Conservation (phyloP, 805 yeast genomes). For the Schizosaccharomyces pombe region DNA sequence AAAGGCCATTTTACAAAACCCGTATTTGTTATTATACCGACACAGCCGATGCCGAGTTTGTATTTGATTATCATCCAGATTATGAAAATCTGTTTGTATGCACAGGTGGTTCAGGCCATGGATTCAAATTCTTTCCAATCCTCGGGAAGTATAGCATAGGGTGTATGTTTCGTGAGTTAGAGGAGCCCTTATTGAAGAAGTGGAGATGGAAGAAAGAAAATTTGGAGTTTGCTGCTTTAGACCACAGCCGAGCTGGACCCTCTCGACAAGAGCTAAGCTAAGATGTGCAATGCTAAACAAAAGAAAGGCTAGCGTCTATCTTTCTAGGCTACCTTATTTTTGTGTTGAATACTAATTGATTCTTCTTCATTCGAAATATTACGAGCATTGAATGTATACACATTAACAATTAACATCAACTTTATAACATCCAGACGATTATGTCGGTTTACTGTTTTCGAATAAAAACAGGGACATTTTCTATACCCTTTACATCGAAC, state of each 20-base stretch:
- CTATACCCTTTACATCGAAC: no score
- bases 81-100: constrained; percentile 12
- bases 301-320: no score
- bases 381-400: no score
- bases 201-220: background rate
- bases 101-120: constrained; percentile 18
- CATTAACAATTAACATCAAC: no score
- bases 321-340: no score
- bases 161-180: constrained; percentile 13
- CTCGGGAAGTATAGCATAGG: constrained; percentile 14
- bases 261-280: background rate
- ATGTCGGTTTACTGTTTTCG: no score
- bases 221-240: background rate
- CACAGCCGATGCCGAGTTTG: constrained; percentile 15
- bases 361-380: no score
- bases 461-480: no score
- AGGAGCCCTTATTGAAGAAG: background rate
- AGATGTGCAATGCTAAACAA: no score
- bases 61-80: constrained; percentile 13
- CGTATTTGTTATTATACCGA: constrained; percentile 21
- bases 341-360: no score
- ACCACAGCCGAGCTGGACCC: background rate
- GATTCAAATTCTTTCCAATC: constrained; percentile 16
- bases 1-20: constrained; percentile 11
- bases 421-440: no score